Evolutionary conservation across 2,329 filamentous ascomycete genomes (phyloP).

Genomic region (Fusarium falciforme): DNA sequence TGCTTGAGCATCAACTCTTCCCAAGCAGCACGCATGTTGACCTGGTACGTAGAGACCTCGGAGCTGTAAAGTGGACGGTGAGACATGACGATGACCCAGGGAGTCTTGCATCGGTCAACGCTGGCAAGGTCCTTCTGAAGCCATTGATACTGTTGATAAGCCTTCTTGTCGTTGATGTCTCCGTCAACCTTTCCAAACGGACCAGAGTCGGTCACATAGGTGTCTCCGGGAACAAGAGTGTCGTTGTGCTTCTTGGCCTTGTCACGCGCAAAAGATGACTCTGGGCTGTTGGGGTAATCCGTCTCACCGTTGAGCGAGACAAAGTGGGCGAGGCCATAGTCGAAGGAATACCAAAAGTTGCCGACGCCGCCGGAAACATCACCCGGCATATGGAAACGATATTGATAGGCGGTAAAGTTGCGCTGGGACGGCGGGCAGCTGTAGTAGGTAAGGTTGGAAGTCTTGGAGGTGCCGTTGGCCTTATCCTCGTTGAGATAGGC

Average conservation of each 20-base stretch:
- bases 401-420: slow-evolving; percentile 63
- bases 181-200: slow-evolving; percentile 58
- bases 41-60: slow-evolving; percentile 56
- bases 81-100: slow-evolving; percentile 62
- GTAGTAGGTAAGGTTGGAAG: slow-evolving; percentile 58
- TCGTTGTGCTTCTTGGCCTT: slow-evolving; percentile 53
- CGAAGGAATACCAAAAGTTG: slow-evolving; percentile 67
- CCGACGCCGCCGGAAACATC: slow-evolving; percentile 58
- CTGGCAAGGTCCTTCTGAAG: slow-evolving; percentile 56
- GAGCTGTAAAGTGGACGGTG: slow-evolving; percentile 63
- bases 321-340: slow-evolving; percentile 65
- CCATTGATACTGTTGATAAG: slow-evolving; percentile 61
- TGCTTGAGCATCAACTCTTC: slow-evolving; percentile 57
- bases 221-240: slow-evolving; percentile 53
- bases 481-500: slow-evolving; percentile 59
- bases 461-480: slow-evolving; percentile 54
- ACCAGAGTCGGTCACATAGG: slow-evolving; percentile 59
- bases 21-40: slow-evolving; percentile 57
- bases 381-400: slow-evolving; percentile 65
- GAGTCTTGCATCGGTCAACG: slow-evolving; percentile 58
- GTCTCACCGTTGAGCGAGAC: slow-evolving; percentile 61
- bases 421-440: slow-evolving; percentile 63
- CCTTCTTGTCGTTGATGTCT: slow-evolving; percentile 53
- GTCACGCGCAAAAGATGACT: slow-evolving; percentile 46
- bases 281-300: slow-evolving; percentile 50